Conservation (phyloP, 768 basidiomycete genomes). For the Xanthoconium purpureum region DNA sequence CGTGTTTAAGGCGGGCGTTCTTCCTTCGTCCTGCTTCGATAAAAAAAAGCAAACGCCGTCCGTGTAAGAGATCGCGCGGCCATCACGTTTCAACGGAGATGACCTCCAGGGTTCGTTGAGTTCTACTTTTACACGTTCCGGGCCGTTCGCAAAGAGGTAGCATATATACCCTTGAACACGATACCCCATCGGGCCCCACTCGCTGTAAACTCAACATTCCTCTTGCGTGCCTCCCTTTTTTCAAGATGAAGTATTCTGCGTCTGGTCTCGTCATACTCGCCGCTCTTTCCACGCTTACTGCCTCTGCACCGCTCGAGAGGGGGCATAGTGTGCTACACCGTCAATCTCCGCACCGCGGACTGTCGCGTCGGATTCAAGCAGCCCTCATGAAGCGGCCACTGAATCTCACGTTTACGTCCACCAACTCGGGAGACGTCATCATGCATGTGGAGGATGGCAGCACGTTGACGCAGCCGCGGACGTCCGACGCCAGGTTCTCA, state of each 20-base stretch:
- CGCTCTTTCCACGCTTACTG: not conserved
- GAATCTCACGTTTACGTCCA: conserved; percentile 4
- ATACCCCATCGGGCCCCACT: not conserved
- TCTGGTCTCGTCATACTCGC: not conserved
- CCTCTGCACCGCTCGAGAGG: conserved; percentile 1
- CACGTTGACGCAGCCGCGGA: not conserved
- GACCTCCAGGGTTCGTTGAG: not conserved
- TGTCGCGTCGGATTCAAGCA: conserved; percentile 2
- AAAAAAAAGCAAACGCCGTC: too few relatives aligned
- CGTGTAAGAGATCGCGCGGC: not conserved
- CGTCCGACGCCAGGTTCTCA: not conserved
- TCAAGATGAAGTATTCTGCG: not conserved
- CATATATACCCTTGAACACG: not conserved
- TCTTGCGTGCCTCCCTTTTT: not conserved
- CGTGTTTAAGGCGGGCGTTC: too few relatives aligned
- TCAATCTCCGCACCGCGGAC: conserved; percentile 1
- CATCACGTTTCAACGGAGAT: not conserved
- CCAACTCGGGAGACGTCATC: not conserved
- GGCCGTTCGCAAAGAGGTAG: not conserved
- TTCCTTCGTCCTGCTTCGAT: too few relatives aligned
- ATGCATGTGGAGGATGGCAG: not conserved
- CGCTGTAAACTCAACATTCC: not conserved
- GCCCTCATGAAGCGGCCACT: not conserved
- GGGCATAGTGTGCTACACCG: not conserved
- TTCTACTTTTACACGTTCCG: not conserved